A percentile compares a stretch with the other conserved stretches of the same genome.
Conservation (phyloP, 2,329 filamentous ascomycete genomes). For the Torrubiella hemipterigena region DNA sequence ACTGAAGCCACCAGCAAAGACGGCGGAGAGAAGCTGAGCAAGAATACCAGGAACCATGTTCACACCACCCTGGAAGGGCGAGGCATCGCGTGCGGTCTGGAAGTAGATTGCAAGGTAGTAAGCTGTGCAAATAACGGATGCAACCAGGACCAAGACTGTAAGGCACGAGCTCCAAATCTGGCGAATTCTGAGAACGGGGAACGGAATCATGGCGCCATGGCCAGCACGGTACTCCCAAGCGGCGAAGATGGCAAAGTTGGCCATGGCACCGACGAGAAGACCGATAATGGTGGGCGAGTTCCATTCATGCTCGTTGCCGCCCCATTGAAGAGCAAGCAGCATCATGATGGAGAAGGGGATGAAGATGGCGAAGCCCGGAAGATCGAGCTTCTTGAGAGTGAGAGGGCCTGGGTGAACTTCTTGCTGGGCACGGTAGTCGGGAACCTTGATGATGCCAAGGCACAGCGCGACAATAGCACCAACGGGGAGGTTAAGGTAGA, state of each 20-base stretch:
- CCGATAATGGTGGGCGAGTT: constrained; percentile 29
- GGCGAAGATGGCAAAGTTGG: constrained; percentile 28
- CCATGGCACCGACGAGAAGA: constrained; percentile 28
- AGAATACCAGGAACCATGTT: constrained; percentile 16
- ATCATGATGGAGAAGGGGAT: constrained; percentile 34
- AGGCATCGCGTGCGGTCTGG: constrained; percentile 28
- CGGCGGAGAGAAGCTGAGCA: constrained; percentile 12
- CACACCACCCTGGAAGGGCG: constrained; percentile 16
- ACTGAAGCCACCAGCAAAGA: constrained; percentile 9
- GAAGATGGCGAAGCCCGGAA: constrained; percentile 29
- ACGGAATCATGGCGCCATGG: constrained; percentile 36
- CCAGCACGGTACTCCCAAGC: constrained; percentile 30
- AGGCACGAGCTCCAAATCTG: constrained; percentile 28
- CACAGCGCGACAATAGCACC: constrained; percentile 20
- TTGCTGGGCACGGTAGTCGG: constrained; percentile 26
- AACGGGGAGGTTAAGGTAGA: constrained; percentile 32
- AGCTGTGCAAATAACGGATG: constrained; percentile 29
- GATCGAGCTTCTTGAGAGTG: constrained; percentile 24
- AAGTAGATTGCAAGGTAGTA: constrained; percentile 41
- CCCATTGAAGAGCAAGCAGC: constrained; percentile 40
- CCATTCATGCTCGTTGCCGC: constrained; percentile 34
- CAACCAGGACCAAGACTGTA: constrained; percentile 29
- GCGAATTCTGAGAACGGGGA: constrained; percentile 28
- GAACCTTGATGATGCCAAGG: constrained; percentile 18
- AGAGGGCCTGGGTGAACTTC: constrained; percentile 17